Conservation (phyloP, 495 filamentous ascomycete species). For the Extremus antarcticus region DNA sequence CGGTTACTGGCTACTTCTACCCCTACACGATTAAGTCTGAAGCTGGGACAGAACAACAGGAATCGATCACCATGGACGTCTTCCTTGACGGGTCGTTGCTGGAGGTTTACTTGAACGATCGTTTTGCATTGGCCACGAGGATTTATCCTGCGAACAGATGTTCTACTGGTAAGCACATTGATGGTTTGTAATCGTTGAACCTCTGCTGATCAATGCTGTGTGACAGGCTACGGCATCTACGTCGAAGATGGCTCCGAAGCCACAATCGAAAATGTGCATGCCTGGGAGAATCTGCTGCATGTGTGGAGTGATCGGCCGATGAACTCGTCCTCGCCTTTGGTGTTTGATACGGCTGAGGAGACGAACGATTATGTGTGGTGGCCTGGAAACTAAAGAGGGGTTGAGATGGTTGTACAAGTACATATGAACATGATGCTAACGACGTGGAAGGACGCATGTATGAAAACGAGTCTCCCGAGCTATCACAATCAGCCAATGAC, state of each 20-base stretch:
- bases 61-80: constrained; percentile 26
- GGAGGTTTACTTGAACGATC: constrained; percentile 31
- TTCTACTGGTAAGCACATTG: constrained; percentile 15
- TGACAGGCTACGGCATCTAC: constrained; percentile 24
- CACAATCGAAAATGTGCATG: constrained; percentile 16
- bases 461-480: too few species aligned
- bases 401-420: too few species aligned
- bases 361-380: constrained; percentile 34
- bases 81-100: constrained; percentile 30
- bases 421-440: too few species aligned
- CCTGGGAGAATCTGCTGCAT: constrained; percentile 22
- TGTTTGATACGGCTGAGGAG: constrained; percentile 29
- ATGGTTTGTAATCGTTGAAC: too few species aligned
- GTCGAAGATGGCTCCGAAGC: constrained; percentile 21
- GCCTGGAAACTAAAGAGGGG: constrained; percentile 21
- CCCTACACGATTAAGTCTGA: constrained; percentile 22
- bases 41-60: constrained; percentile 8
- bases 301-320: constrained; percentile 27
- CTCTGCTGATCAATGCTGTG: too few species aligned
- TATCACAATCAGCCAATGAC: too few species aligned
- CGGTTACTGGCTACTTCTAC: constrained; percentile 28
- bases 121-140: constrained; percentile 30
- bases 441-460: too few species aligned
- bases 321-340: constrained; percentile 27
- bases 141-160: constrained; percentile 27